Evolutionary conservation across 2,329 filamentous ascomycete species (phyloP), one percentile per base, ranked within the genome.

Genomic region (Iodosphaeria phyllophila): DNA sequence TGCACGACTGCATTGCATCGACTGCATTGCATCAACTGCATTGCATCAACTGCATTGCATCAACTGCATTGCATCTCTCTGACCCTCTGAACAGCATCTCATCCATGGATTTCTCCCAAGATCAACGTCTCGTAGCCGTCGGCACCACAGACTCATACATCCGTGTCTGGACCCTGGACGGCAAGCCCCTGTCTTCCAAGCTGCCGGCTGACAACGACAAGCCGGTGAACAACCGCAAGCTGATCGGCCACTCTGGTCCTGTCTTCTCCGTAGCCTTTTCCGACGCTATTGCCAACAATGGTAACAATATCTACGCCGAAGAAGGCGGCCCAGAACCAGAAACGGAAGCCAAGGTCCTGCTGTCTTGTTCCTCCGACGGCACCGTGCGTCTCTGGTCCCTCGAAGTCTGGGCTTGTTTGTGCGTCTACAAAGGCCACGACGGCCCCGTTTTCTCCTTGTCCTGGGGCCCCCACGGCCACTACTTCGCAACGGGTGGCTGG

Each of bases 101-200:
- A n/a, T 92, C 79, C 43, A 70, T 95, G 44, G 86, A 95, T 41
- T 93, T 98, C 43, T 93, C 86, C 1, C 78, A 86, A 27, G 89
- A 98, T 43, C 75, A 80, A 33, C 65, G 74, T 35, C 64, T 95
- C 15, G 79, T 89, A 18, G 89, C 89, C 13, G 78, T 74, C 13
- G 91, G 89, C 15, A 92, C 84, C 23, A 73, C 76, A 27, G 84
- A 95, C 43, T 95, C 86, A 0, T 95, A 93, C 44, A 92, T 98
- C 38, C 77, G 86, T 10, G 68, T 98, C 8, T 98, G 86, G 83
- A 77, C 77, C 19, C 58, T 95, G 20, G 79, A 92, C 39, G 89
- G 86, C 33, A 77, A 75, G 32, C 66, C 79, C 4, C 66, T 98
- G 8, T 67, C 67, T 22, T 76, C 77, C 9, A 65, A 69, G 24